Percentiles rank a stretch among this genome's conserved stretches.
phyloP scores from a whole-genome alignment of 164 flowering plant genomes.

The Paratinospora sagittata region DNA sequence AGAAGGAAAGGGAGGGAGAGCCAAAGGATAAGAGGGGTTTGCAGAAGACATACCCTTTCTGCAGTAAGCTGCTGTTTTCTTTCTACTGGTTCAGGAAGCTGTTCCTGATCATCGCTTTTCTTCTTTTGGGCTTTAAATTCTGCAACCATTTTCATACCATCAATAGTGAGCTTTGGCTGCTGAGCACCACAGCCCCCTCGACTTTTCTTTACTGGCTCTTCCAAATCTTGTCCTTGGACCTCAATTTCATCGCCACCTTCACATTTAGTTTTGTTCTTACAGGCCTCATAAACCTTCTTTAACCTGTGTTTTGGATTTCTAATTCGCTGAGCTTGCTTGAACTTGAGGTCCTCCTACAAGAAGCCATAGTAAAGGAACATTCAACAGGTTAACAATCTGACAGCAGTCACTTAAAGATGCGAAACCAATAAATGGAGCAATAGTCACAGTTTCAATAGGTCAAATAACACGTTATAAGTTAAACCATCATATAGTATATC shows the following conservation, averaged over 20 bases:
- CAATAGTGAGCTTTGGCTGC: slow-evolving; percentile 89
- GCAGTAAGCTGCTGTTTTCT: slow-evolving; percentile 92
- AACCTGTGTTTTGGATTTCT: slow-evolving; percentile 79
- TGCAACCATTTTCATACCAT: slow-evolving; percentile 98
- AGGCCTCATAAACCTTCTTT: slow-evolving; percentile 77
- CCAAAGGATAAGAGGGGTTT: not conserved
- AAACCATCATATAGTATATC: not conserved
- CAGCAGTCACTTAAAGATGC: not conserved
- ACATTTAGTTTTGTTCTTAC: slow-evolving; percentile 86
- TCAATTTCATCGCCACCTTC: slow-evolving; percentile 92
- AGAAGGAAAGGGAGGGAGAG: not conserved
- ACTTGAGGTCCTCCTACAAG: slow-evolving; percentile 79
- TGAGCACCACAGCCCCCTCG: slow-evolving; percentile 98
- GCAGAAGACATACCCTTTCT: slow-evolving; percentile 50
- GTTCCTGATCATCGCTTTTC: slow-evolving; percentile 89
- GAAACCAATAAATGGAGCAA: not conserved
- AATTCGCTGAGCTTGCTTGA: slow-evolving; percentile 84
- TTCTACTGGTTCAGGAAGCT: slow-evolving; percentile 97
- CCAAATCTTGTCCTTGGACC: slow-evolving; percentile 57
- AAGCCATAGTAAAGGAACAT: not conserved
- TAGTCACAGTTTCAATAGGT: not conserved
- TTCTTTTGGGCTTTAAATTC: slow-evolving; percentile 86
- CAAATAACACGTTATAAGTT: not conserved
- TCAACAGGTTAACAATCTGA: not conserved
- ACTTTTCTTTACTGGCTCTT: slow-evolving; percentile 74